A percentile compares a stretch with the other conserved stretches of the same genome.
Evolutionary conservation across 2,329 filamentous ascomycete species (phyloP).

Genomic region (Hysterium pulicare): DNA sequence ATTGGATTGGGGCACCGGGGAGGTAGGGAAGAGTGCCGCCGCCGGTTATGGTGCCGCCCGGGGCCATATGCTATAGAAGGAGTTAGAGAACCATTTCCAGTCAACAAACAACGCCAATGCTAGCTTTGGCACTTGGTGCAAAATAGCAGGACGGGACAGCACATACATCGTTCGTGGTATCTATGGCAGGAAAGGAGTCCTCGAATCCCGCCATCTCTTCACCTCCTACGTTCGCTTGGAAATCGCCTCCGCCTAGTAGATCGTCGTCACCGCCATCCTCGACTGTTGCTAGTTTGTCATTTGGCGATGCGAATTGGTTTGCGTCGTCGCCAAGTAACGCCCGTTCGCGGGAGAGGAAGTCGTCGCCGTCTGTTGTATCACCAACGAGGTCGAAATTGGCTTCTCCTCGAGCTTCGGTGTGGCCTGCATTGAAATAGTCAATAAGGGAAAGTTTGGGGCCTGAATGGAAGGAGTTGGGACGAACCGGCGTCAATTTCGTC

Average conservation of each 20-base stretch:
- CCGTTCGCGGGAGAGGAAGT: slow-evolving; percentile 90
- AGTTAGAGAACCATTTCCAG: slow-evolving; percentile 11
- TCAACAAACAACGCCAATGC: neutral
- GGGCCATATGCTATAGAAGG: slow-evolving; percentile 65
- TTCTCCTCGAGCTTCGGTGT: slow-evolving; percentile 60
- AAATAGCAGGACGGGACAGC: neutral
- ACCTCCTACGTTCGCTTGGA: slow-evolving; percentile 37
- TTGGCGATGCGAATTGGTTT: slow-evolving; percentile 76
- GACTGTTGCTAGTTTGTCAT: slow-evolving; percentile 63
- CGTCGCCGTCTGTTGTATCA: slow-evolving; percentile 62
- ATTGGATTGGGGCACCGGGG: slow-evolving; percentile 29
- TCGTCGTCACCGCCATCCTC: slow-evolving; percentile 65
- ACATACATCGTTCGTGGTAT: slow-evolving; percentile 66
- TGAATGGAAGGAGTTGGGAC: slow-evolving; percentile 17
- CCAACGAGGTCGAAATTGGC: slow-evolving; percentile 48
- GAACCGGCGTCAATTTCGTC: slow-evolving; percentile 53
- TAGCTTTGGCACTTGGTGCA: neutral
- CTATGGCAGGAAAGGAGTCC: slow-evolving; percentile 85
- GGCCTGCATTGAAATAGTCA: slow-evolving; percentile 50
- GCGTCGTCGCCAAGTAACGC: slow-evolving; percentile 90
- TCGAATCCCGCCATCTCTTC: slow-evolving; percentile 67
- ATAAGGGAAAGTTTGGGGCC: slow-evolving; percentile 16
- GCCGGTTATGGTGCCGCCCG: slow-evolving; percentile 78
- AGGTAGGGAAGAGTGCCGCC: slow-evolving; percentile 56
- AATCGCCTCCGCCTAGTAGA: slow-evolving; percentile 60